phyloP scores from a whole-genome alignment of 495 filamentous ascomycete genomes.

The Tuber aestivum region DNA sequence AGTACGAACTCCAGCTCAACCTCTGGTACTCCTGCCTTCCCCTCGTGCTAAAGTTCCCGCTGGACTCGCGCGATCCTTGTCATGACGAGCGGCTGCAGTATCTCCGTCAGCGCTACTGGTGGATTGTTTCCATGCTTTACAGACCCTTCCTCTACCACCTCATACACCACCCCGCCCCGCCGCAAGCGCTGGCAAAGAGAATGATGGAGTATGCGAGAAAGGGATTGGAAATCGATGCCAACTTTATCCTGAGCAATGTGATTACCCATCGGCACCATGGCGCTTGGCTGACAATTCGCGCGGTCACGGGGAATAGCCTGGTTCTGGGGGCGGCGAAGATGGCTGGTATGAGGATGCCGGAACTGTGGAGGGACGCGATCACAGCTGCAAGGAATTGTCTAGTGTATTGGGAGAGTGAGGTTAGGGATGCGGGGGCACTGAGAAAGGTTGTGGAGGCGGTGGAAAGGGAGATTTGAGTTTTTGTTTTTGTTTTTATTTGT shows the following conservation, averaged over 20 bases:
- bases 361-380: slow-evolving; percentile 28
- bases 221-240: slow-evolving; percentile 32
- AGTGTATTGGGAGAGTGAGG: slow-evolving; percentile 34
- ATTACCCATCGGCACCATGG: slow-evolving; percentile 36
- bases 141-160: slow-evolving; percentile 37
- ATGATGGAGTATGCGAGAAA: slow-evolving; percentile 33
- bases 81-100: slow-evolving; percentile 34
- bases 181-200: background rate
- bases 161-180: slow-evolving; percentile 21
- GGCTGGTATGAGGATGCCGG: slow-evolving; percentile 28
- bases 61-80: slow-evolving; percentile 18
- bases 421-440: slow-evolving; percentile 33
- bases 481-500: background rate
- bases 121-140: slow-evolving; percentile 30
- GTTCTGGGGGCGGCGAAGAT: slow-evolving; percentile 33
- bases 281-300: slow-evolving; percentile 33
- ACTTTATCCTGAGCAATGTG: slow-evolving; percentile 36
- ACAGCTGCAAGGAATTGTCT: slow-evolving; percentile 24
- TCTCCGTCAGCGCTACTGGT: slow-evolving; percentile 34
- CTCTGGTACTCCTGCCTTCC: slow-evolving; percentile 35
- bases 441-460: slow-evolving; percentile 26
- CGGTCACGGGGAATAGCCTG: slow-evolving; percentile 28
- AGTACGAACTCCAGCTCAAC: slow-evolving; percentile 35
- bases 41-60: slow-evolving; percentile 27
- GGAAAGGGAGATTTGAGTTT: slow-evolving; percentile 11